phyloP scores from a whole-genome alignment of 2,329 filamentous ascomycete genomes.

The Periconia sp. region DNA sequence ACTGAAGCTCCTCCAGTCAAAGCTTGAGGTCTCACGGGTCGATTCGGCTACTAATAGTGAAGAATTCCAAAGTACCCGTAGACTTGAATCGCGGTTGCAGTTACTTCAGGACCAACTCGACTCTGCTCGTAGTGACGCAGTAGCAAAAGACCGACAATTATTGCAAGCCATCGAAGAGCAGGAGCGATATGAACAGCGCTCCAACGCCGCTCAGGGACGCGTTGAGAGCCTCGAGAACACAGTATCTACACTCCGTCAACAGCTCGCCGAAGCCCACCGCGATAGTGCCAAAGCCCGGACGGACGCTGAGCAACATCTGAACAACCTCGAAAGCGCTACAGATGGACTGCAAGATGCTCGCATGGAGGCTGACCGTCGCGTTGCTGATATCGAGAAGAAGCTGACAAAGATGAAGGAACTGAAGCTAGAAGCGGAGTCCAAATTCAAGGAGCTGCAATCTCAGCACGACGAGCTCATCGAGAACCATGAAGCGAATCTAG shows the following conservation, averaged over 20 bases:
- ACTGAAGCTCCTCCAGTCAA: conserved; percentile 23
- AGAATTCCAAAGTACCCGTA: conserved; percentile 5
- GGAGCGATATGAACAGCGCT: conserved; percentile 29
- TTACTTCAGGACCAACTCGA: conserved; percentile 30
- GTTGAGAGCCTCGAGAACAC: conserved; percentile 36
- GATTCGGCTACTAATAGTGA: conserved; percentile 12
- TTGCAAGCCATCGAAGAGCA: conserved; percentile 28
- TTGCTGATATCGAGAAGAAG: conserved; percentile 37
- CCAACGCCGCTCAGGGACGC: conserved; percentile 34
- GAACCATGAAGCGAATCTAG: conserved; percentile 31
- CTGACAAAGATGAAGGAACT: conserved; percentile 35
- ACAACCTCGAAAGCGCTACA: conserved; percentile 30
- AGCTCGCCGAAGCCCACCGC: conserved; percentile 39
- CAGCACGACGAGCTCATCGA: conserved; percentile 35
- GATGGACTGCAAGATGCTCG: conserved; percentile 33
- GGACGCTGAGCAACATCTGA: conserved; percentile 32
- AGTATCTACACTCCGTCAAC: conserved; percentile 35
- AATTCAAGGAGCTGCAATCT: conserved; percentile 30
- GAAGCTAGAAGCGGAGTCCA: conserved; percentile 30
- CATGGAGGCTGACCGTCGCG: conserved; percentile 32
- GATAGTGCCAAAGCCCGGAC: conserved; percentile 29
- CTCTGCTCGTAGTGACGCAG: conserved; percentile 21
- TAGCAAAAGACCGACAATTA: conserved; percentile 32
- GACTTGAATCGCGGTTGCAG: conserved; percentile 18
- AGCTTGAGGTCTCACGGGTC: conserved; percentile 19